These are phyloP conservation scores for Eutrema japonicum DNA, from an alignment of 345 rosid genomes.

Conservation along the genomic window DNA sequence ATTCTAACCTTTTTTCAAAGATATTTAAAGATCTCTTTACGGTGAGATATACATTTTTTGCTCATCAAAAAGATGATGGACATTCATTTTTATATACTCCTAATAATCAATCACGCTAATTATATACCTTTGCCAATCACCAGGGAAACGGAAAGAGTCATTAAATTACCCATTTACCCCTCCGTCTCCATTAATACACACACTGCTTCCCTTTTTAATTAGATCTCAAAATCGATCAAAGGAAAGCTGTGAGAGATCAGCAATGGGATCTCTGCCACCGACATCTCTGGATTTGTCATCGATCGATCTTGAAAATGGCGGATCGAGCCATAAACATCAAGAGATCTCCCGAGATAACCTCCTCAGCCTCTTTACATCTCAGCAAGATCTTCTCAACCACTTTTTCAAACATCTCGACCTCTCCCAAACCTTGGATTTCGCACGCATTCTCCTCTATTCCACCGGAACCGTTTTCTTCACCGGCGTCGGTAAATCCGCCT, in stretches of 20 bases:
- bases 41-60: too few relatives aligned
- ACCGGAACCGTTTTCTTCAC: conserved; percentile 81
- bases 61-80: too few relatives aligned
- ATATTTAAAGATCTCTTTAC: too few relatives aligned
- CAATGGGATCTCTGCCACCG: conserved; percentile 46
- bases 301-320: conserved; percentile 26
- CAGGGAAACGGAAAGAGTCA: too few relatives aligned
- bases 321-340: conserved; percentile 14
- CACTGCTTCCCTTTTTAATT: too few relatives aligned
- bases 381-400: conserved; percentile 86
- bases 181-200: too few relatives aligned
- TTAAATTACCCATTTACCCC: too few relatives aligned
- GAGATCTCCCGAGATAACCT: conserved; percentile 62
- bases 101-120: too few relatives aligned
- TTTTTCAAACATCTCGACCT: conserved; percentile 86
- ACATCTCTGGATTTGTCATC: conserved; percentile 29
- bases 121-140: too few relatives aligned
- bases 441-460: conserved; percentile 64
- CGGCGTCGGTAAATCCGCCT: conserved; percentile 95
- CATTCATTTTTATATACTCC: too few relatives aligned
- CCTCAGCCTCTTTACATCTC: conserved; percentile 79
- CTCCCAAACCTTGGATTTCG: conserved; percentile 71
- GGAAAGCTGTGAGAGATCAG: neutral
- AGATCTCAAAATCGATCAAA: too few relatives aligned
- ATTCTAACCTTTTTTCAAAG: too few relatives aligned